phyloP scores from a whole-genome alignment of 495 filamentous ascomycete species.

The Chlorociboria aeruginascens region DNA sequence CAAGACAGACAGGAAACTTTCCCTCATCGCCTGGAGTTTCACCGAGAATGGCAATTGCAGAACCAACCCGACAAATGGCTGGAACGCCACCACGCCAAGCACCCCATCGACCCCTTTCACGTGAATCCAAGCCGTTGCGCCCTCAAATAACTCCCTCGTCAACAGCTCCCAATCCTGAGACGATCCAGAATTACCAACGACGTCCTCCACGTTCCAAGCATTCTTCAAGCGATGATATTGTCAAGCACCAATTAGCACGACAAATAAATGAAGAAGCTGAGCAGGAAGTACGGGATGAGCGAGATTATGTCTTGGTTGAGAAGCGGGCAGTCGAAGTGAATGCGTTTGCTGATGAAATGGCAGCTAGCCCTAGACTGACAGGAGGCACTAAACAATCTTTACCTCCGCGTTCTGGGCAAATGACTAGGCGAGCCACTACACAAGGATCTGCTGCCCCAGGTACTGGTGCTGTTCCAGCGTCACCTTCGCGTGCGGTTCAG shows the following conservation, averaged over 20 bases:
- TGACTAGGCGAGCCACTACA: slow-evolving; percentile 58
- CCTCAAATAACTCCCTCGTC: slow-evolving; percentile 24
- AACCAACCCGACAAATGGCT: slow-evolving; percentile 5
- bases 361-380: slow-evolving; percentile 47
- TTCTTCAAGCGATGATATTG: slow-evolving; percentile 23
- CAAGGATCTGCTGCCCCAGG: slow-evolving; percentile 46
- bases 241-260: slow-evolving; percentile 22
- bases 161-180: slow-evolving; percentile 17
- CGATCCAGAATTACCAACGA: not conserved
- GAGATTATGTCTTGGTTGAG: slow-evolving; percentile 92
- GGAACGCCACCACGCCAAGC: slow-evolving; percentile 14
- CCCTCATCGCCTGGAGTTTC: slow-evolving; percentile 15
- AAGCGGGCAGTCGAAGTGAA: slow-evolving; percentile 93
- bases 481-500: slow-evolving; percentile 50
- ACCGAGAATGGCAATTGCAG: slow-evolving; percentile 2
- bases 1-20: not conserved
- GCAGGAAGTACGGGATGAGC: slow-evolving; percentile 78
- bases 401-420: slow-evolving; percentile 29
- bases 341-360: slow-evolving; percentile 90
- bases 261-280: slow-evolving; percentile 66
- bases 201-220: slow-evolving; percentile 28
- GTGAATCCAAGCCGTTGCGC: slow-evolving; percentile 5
- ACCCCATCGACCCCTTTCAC: slow-evolving; percentile 2
- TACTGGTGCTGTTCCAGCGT: slow-evolving; percentile 44
- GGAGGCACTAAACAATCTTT: slow-evolving; percentile 24